Percentiles rank a stretch among this genome's conserved stretches.
Conservation (phyloP, 139 green algal species). For the Auxenochlorella pyrenoidosa region DNA sequence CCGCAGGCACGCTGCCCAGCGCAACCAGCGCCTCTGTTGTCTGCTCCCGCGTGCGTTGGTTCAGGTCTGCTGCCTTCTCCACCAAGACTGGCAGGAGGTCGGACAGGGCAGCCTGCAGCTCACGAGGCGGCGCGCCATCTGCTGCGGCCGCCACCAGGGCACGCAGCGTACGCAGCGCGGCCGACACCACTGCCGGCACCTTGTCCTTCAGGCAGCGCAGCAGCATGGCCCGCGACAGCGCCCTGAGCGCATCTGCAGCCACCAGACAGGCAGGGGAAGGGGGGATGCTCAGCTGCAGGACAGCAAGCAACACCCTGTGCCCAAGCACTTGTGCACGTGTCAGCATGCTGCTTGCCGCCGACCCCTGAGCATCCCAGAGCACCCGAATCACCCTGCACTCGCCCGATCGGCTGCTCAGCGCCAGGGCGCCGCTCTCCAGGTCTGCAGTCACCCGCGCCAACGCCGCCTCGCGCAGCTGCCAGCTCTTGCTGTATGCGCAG, state of each 20-base stretch:
- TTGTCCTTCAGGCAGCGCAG: constrained; percentile 42
- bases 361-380: too few relatives aligned
- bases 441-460: constrained; percentile 40
- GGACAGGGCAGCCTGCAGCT: constrained; percentile 43
- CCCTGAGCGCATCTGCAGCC: constrained; percentile 38
- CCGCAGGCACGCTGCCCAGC: constrained; percentile 55
- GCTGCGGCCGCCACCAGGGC: constrained; percentile 45
- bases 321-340: not conserved
- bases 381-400: too few relatives aligned
- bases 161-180: constrained; percentile 51
- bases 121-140: constrained; percentile 32
- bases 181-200: constrained; percentile 73
- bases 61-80: constrained; percentile 81
- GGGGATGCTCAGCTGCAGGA: not conserved
- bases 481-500: constrained; percentile 78
- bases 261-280: not conserved
- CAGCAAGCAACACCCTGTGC: too few relatives aligned
- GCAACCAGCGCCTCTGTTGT: constrained; percentile 61
- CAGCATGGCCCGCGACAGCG: constrained; percentile 27
- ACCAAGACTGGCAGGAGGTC: constrained; percentile 76
- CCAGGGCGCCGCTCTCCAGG: constrained; percentile 17
- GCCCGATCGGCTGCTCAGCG: not conserved
- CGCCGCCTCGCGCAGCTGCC: constrained; percentile 89
- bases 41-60: constrained; percentile 58
- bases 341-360: too few relatives aligned